These are phyloP conservation scores for Lasiodiplodia sp. DNA, from an alignment of 2,329 filamentous ascomycete species.

Conservation along the genomic window DNA sequence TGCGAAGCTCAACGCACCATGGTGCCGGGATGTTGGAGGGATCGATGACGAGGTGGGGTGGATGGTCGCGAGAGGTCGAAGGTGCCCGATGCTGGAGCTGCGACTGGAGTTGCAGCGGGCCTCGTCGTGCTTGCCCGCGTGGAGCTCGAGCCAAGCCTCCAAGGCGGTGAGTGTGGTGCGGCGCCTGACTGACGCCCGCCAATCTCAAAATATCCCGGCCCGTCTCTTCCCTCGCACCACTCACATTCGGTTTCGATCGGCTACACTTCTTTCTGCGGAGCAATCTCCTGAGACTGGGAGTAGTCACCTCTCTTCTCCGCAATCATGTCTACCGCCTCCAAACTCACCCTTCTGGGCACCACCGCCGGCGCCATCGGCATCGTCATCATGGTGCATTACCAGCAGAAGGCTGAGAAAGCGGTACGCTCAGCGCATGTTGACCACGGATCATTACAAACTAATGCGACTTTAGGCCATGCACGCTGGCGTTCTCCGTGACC, in stretches of 20 bases:
- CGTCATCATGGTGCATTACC: slow-evolving; percentile 86
- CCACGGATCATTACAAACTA: slow-evolving; percentile 32
- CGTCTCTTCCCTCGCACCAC: slow-evolving; percentile 15
- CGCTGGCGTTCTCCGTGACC: slow-evolving; percentile 88
- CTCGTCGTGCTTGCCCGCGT: slow-evolving; percentile 21
- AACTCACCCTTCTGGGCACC: slow-evolving; percentile 81
- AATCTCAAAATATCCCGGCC: slow-evolving; percentile 10
- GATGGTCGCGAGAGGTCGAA: slow-evolving; percentile 16
- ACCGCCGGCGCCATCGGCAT: slow-evolving; percentile 78
- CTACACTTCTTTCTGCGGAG: slow-evolving; percentile 2
- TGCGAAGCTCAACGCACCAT: slow-evolving; percentile 24
- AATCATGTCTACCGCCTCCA: slow-evolving; percentile 87
- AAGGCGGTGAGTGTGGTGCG: slow-evolving; percentile 25
- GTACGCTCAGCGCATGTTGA: slow-evolving; percentile 59
- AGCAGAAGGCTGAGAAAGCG: slow-evolving; percentile 82
- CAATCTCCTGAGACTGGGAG: background rate
- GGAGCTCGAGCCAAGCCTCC: slow-evolving; percentile 29
- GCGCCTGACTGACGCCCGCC: slow-evolving; percentile 15
- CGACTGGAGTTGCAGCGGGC: slow-evolving; percentile 11
- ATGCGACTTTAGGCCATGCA: slow-evolving; percentile 79
- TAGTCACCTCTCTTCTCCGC: background rate
- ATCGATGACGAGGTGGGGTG: slow-evolving; percentile 15
- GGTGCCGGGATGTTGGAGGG: slow-evolving; percentile 19
- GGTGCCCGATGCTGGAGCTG: slow-evolving; percentile 28
- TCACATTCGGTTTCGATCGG: background rate